Base-by-base conservation (phyloP, 495 filamentous ascomycete genomes). In the Trypethelium eluteriae region DNA sequence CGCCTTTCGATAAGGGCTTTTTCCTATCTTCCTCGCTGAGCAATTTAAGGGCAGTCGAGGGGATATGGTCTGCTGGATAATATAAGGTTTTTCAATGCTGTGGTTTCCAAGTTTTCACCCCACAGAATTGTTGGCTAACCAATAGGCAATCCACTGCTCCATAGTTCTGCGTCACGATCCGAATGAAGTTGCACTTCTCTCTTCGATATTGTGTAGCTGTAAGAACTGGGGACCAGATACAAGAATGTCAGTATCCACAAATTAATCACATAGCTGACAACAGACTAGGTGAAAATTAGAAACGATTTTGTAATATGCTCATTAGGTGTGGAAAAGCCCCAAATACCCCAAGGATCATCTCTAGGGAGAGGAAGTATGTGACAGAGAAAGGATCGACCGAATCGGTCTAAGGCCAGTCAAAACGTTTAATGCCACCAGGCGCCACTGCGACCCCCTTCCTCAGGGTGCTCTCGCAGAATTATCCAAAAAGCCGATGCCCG, bases 331-430 rank as follows among this genome's bases (percentile, higher is more conserved):
- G 25, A 25, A 25, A 25, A 25, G 25, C 25, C 25, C 25, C 25
- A 14, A 18, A n/a, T n/a, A 10, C 7, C 5, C 36, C 11, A 9
- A 36, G 32, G 3, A 10, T 36, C 53, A 36, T 59, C 3, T 10
- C 32, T 36, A 5, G 14, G 18, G 2, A 14, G 6, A n/a, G 5
- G 1, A 36, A 59, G 32, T 59, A 59, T 59, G 53, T 59, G 32
- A 59, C 53, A 59, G 53, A 59, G 53, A 59, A 59, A n/a, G 53
- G 53, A 59, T 4, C 53, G 53, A 59, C 53, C 53, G 36, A 2
- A 35, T 6, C 10, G 53, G 53, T 59, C 53, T 59, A 3, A 59
- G 36, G 25, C 25, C 25, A 59, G 3, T 10, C 32, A 18, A 11
- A 6, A 34, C 4, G 6, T n/a, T 59, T 59, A 3, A 10, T 59